Evolutionary conservation across 495 filamentous ascomycete species (phyloP).

Genomic region (Xylaria castorea): DNA sequence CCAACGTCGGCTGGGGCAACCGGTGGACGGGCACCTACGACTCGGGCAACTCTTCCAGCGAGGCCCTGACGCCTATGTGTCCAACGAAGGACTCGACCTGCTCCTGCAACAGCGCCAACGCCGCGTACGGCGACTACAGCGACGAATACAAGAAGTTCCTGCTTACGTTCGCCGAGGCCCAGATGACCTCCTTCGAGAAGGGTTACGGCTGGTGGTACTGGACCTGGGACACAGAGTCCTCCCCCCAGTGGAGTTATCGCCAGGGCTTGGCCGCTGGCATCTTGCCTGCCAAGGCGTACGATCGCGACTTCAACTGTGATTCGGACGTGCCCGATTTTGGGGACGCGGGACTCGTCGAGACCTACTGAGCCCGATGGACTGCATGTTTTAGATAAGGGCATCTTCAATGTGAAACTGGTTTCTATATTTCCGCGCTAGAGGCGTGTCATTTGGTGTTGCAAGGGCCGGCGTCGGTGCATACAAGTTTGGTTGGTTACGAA

Average conservation of each 20-base stretch:
- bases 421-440: neutral
- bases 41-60: constrained; percentile 61
- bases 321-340: constrained; percentile 72
- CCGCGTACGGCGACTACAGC: constrained; percentile 69
- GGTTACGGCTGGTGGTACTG: constrained; percentile 99
- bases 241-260: constrained; percentile 94
- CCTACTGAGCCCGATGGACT: constrained; percentile 23
- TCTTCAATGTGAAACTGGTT: neutral
- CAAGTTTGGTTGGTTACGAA: constrained; percentile 2
- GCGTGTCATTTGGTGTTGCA: neutral
- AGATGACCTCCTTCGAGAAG: constrained; percentile 90
- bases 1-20: constrained; percentile 86
- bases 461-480: constrained; percentile 11
- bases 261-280: constrained; percentile 82
- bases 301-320: constrained; percentile 77
- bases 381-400: neutral
- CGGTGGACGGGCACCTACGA: constrained; percentile 85
- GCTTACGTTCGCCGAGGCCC: constrained; percentile 88
- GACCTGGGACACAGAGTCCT: constrained; percentile 70
- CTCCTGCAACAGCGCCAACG: constrained; percentile 77
- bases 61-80: constrained; percentile 70
- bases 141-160: constrained; percentile 84
- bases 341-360: constrained; percentile 47
- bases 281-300: constrained; percentile 79
- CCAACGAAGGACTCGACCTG: constrained; percentile 70